These are phyloP conservation scores for Hirsutella minnesotensis DNA, from an alignment of 2,329 filamentous ascomycete species.

Conservation along the genomic window DNA sequence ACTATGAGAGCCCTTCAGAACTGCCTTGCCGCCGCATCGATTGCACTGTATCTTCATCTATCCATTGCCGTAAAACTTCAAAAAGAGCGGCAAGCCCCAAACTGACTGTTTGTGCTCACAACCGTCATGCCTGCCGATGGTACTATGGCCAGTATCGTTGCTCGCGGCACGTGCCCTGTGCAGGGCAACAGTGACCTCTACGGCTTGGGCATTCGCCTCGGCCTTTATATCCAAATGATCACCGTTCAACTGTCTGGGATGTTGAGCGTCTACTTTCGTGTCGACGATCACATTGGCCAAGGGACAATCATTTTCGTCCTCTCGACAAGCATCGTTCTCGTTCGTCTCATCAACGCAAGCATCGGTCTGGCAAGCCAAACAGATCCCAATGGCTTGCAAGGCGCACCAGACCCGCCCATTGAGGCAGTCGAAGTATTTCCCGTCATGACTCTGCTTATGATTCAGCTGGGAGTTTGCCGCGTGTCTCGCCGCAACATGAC, in stretches of 20 bases:
- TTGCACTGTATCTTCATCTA: too few relatives aligned
- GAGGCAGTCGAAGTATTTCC: conserved; percentile 12
- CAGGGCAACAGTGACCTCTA: conserved; percentile 13
- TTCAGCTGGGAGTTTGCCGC: conserved; percentile 11
- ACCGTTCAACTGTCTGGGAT: conserved; percentile 12
- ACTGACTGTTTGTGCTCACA: background rate
- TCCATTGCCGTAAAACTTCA: too few relatives aligned
- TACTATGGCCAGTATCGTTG: background rate
- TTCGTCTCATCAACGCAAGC: conserved; percentile 5
- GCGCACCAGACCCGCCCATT: conserved; percentile 1
- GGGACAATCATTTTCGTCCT: conserved; percentile 12
- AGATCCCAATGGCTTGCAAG: too few relatives aligned
- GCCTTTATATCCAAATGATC: conserved; percentile 16
- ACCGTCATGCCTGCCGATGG: background rate
- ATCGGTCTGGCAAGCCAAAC: background rate
- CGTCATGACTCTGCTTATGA: conserved; percentile 10
- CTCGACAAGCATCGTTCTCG: conserved; percentile 10
- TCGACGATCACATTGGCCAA: conserved; percentile 11
- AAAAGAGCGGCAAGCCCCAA: too few relatives aligned
- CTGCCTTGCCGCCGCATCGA: too few relatives aligned
- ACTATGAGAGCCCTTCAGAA: too few relatives aligned
- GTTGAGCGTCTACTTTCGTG: conserved; percentile 6
- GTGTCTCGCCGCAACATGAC: conserved; percentile 5
- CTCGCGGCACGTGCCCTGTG: conserved; percentile 7
- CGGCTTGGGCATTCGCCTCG: conserved; percentile 16